A percentile compares a stretch with the other conserved stretches of the same genome.
Conservation (phyloP, 2,329 filamentous ascomycete genomes). For the Cryphonectria radicalis region DNA sequence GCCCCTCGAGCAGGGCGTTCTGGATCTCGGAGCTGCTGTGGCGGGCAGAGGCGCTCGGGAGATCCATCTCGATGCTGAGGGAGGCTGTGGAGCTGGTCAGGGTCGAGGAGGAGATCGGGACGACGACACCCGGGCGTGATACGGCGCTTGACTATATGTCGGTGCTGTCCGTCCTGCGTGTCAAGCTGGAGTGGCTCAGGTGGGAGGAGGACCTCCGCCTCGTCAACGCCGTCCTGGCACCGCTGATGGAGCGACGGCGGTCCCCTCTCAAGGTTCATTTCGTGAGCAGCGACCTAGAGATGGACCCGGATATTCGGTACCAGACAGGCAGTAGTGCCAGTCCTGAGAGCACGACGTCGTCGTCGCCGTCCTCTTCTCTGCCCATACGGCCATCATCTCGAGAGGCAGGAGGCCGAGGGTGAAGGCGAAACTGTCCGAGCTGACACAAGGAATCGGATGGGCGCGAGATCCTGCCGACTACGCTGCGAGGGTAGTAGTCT, state of each 20-base stretch:
- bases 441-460: too few relatives aligned
- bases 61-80: slow-evolving; percentile 10
- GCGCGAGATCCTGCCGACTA: too few relatives aligned
- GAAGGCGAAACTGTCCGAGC: too few relatives aligned
- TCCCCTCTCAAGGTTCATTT: neutral
- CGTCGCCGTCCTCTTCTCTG: neutral
- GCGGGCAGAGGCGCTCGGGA: neutral
- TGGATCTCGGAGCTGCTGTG: slow-evolving; percentile 22
- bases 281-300: slow-evolving; percentile 6
- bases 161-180: slow-evolving; percentile 6
- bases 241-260: neutral
- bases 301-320: slow-evolving; percentile 4
- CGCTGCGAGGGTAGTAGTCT: too few relatives aligned
- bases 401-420: neutral
- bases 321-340: neutral
- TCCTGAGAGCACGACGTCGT: neutral
- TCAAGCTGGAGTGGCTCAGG: slow-evolving; percentile 12
- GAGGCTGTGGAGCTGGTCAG: slow-evolving; percentile 1
- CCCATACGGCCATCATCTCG: slow-evolving; percentile 1
- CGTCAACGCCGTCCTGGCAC: neutral
- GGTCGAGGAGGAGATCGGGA: neutral
- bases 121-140: neutral
- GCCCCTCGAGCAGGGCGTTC: slow-evolving; percentile 3
- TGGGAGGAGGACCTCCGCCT: slow-evolving; percentile 10
- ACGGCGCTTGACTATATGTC: neutral